phyloP scores from a whole-genome alignment of 2,329 filamentous ascomycete genomes.

The Cytospora piceae region DNA sequence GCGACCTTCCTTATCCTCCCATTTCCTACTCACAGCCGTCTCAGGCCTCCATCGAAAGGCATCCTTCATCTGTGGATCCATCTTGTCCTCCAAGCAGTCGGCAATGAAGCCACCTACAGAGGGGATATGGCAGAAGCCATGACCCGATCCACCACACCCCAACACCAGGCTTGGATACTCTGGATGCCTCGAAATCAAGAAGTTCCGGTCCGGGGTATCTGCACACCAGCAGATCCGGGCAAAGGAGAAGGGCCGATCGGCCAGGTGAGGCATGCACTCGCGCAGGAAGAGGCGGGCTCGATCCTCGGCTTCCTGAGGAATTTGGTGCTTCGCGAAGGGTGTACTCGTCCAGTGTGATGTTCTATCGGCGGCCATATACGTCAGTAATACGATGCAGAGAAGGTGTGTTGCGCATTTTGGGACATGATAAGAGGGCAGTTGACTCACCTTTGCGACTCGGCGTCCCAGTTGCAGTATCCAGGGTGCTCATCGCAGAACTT shows the following conservation, averaged over 20 bases:
- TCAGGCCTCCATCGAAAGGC: conserved; percentile 57
- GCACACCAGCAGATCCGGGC: conserved; percentile 61
- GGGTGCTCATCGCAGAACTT: conserved; percentile 61
- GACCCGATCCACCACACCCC: conserved; percentile 55
- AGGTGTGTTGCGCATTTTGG: background rate
- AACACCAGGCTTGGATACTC: conserved; percentile 47
- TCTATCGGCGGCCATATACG: background rate
- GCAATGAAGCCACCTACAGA: conserved; percentile 53
- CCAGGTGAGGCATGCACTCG: conserved; percentile 58
- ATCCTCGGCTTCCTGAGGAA: conserved; percentile 50
- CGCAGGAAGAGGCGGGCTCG: conserved; percentile 52
- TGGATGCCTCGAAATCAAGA: conserved; percentile 56
- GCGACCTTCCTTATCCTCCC: conserved; percentile 33
- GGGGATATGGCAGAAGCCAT: conserved; percentile 58
- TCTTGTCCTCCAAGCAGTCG: conserved; percentile 49
- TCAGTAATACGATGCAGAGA: background rate
- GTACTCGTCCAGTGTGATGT: conserved; percentile 3
- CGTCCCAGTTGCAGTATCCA: conserved; percentile 52
- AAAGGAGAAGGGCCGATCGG: conserved; percentile 51
- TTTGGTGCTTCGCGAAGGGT: conserved; percentile 40
- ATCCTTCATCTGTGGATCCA: conserved; percentile 47
- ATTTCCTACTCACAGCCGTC: conserved; percentile 41
- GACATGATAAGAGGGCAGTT: background rate
- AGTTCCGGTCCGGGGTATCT: conserved; percentile 57
- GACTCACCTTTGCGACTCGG: background rate